Percentiles rank a stretch among this genome's conserved stretches.
These are phyloP conservation scores for Trebouxia sp. DNA, from an alignment of 139 green algal species.

Conservation along the genomic window DNA sequence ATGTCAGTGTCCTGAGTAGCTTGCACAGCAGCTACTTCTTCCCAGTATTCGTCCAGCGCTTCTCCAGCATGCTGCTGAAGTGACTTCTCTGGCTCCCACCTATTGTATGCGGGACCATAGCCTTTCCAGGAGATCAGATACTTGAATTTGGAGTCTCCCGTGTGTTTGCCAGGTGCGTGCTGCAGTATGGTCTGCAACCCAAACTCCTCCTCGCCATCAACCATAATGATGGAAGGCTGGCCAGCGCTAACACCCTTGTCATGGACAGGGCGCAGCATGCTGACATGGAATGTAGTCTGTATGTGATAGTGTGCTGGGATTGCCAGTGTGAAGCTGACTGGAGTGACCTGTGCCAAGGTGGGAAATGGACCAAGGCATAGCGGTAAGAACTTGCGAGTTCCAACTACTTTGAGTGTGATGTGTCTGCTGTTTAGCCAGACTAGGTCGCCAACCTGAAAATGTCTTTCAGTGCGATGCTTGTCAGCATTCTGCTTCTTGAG, in stretches of 20 bases:
- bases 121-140: too few relatives aligned
- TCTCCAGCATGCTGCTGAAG: too few relatives aligned
- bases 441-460: slow-evolving; percentile 20
- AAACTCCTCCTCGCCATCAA: too few relatives aligned
- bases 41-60: too few relatives aligned
- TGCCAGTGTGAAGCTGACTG: slow-evolving; percentile 30
- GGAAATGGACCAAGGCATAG: slow-evolving; percentile 47
- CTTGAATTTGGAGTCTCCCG: too few relatives aligned
- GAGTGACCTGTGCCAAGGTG: slow-evolving; percentile 5
- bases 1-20: too few relatives aligned
- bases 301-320: slow-evolving; percentile 37
- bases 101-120: too few relatives aligned
- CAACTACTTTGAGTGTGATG: slow-evolving; percentile 32
- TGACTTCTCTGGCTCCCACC: too few relatives aligned
- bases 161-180: too few relatives aligned
- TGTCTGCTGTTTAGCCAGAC: slow-evolving; percentile 33
- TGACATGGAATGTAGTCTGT: slow-evolving; percentile 44
- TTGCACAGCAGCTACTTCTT: too few relatives aligned
- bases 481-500: slow-evolving; percentile 34
- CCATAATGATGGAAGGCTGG: too few relatives aligned
- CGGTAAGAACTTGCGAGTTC: slow-evolving; percentile 41
- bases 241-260: neutral
- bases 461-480: neutral
- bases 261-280: neutral
- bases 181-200: too few relatives aligned